Percentiles rank a stretch among this genome's conserved stretches.
Conservation (phyloP, 2,329 filamentous ascomycete species). For the Penicillium expansum region DNA sequence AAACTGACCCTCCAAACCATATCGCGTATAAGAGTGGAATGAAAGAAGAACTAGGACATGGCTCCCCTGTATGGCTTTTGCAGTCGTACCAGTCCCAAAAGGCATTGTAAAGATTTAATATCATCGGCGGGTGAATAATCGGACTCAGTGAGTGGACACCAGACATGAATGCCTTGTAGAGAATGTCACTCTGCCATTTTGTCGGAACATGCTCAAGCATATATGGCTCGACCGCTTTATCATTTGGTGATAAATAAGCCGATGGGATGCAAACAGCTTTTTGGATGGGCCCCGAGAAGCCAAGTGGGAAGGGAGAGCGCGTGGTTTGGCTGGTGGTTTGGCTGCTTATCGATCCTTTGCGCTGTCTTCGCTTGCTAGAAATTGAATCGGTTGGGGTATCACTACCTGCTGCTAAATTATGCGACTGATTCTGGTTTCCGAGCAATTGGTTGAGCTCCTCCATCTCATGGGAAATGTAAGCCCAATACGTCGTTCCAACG, state of each 20-base stretch:
- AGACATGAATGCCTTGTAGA: slow-evolving; percentile 49
- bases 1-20: slow-evolving; percentile 49
- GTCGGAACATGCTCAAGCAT: slow-evolving; percentile 45
- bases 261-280: slow-evolving; percentile 39
- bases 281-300: slow-evolving; percentile 25
- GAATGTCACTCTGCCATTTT: slow-evolving; percentile 45
- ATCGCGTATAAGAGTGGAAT: slow-evolving; percentile 48
- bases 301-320: slow-evolving; percentile 2
- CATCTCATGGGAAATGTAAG: slow-evolving; percentile 47
- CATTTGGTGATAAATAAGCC: slow-evolving; percentile 34
- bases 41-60: slow-evolving; percentile 42
- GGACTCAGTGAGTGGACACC: slow-evolving; percentile 48
- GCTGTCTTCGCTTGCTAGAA: slow-evolving; percentile 21
- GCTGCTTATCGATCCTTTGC: slow-evolving; percentile 21
- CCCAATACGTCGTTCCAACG: slow-evolving; percentile 47
- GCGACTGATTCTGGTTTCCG: slow-evolving; percentile 40
- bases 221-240: slow-evolving; percentile 37
- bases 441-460: slow-evolving; percentile 46
- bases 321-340: background rate
- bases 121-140: slow-evolving; percentile 43
- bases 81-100: slow-evolving; percentile 50
- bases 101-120: slow-evolving; percentile 41
- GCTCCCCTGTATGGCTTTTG: slow-evolving; percentile 34
- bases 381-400: background rate
- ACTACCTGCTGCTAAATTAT: slow-evolving; percentile 17